Conservation (phyloP, 345 rosid genomes). For the Aquilaria sinensis region DNA sequence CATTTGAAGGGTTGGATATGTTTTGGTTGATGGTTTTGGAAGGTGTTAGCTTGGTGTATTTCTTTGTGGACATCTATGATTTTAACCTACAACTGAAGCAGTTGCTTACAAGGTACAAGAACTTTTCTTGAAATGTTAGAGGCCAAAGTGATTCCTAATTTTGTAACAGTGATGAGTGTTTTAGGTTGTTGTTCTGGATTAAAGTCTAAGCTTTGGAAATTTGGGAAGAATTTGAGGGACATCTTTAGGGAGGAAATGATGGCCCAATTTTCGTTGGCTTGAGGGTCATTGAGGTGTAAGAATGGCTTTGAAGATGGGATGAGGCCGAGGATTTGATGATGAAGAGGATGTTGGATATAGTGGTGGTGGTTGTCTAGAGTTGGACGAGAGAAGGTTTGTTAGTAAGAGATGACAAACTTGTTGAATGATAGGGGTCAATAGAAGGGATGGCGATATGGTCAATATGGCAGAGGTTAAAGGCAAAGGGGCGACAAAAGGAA, state of each 20-base stretch:
- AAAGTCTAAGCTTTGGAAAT: constrained; percentile 30
- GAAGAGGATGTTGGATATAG: constrained; percentile 44
- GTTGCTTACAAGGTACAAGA: constrained; percentile 38
- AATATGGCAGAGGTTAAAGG: constrained; percentile 21
- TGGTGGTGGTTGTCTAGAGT: constrained; percentile 21
- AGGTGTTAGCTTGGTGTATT: constrained; percentile 44
- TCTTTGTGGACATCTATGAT: constrained; percentile 77
- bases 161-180: constrained; percentile 53
- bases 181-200: constrained; percentile 58
- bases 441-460: constrained; percentile 29
- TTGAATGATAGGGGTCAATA: constrained; percentile 60
- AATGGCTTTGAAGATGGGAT: constrained; percentile 24
- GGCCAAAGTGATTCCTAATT: constrained; percentile 38
- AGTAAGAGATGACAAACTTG: constrained; percentile 65
- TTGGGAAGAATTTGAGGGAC: constrained; percentile 36
- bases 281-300: constrained; percentile 25
- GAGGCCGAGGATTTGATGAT: constrained; percentile 52
- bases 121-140: constrained; percentile 49
- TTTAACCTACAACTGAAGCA: constrained; percentile 50
- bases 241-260: constrained; percentile 44
- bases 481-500: constrained; percentile 38
- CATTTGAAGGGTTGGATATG: constrained; percentile 34
- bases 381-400: constrained; percentile 62
- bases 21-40: constrained; percentile 35
- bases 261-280: constrained; percentile 36